A percentile compares a stretch with the other conserved stretches of the same genome.
Conservation (phyloP, 192 early-diverging fungal genomes). For the Lunasporangiospora selenospora region DNA sequence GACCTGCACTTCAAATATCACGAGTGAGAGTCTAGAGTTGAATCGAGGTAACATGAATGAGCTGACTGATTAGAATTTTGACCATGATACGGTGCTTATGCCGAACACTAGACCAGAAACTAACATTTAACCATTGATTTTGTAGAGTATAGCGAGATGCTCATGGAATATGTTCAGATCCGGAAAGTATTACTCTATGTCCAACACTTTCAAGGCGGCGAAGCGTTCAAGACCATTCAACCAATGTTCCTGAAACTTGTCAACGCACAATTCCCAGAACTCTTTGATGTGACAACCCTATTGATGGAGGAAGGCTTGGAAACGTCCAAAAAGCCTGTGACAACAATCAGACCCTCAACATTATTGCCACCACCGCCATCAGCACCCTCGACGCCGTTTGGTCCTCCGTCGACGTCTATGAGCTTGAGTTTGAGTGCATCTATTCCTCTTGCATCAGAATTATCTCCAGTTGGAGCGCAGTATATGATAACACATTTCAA, state of each 20-base stretch:
- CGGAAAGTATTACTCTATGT: constrained; percentile 38
- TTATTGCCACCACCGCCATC: background rate
- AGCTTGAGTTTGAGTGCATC: too few species aligned
- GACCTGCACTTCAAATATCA: constrained; percentile 10
- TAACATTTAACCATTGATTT: too few species aligned
- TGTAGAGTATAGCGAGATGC: constrained; percentile 22
- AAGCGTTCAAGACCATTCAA: constrained; percentile 31
- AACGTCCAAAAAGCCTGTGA: background rate
- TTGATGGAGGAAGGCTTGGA: constrained; percentile 28
- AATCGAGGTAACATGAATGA: constrained; percentile 29
- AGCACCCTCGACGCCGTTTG: background rate
- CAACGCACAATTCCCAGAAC: constrained; percentile 44
- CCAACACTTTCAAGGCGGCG: constrained; percentile 30
- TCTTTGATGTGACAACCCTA: constrained; percentile 43
- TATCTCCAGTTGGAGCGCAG: background rate
- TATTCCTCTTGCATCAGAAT: too few species aligned
- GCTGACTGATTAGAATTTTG: too few species aligned
- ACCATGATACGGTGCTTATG: too few species aligned
- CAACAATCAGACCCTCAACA: background rate
- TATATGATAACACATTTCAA: constrained; percentile 13
- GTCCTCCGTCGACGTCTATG: too few species aligned
- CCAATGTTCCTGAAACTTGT: constrained; percentile 44
- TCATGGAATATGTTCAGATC: constrained; percentile 36
- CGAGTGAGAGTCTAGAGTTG: constrained; percentile 8
- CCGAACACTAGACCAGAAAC: too few species aligned